Conservation (phyloP, 2,329 filamentous ascomycete species). For the Monilinia polystroma region DNA sequence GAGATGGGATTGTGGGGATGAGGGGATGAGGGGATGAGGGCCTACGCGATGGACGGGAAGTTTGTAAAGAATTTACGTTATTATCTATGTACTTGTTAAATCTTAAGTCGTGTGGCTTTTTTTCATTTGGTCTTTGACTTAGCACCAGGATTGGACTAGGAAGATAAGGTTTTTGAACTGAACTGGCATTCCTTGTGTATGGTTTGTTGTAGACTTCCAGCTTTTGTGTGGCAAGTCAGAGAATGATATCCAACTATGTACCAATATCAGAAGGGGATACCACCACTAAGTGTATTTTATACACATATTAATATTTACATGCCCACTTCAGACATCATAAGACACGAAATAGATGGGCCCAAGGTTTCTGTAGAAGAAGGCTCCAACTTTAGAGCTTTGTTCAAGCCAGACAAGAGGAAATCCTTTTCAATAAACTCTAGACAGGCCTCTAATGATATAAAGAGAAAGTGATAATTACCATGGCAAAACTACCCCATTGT, state of each 20-base stretch:
- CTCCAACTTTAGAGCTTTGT: constrained; percentile 26
- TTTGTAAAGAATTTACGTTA: background rate
- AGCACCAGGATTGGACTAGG: no score
- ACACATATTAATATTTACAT: background rate
- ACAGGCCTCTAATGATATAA: background rate
- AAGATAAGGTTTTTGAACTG: no score
- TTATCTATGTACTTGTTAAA: no score
- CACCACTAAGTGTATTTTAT: no score
- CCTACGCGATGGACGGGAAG: background rate
- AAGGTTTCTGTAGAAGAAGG: no score
- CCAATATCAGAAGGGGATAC: background rate
- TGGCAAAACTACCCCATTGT: background rate
- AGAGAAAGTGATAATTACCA: constrained; percentile 22
- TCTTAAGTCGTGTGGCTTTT: background rate
- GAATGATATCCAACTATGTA: no score
- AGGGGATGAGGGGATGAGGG: background rate
- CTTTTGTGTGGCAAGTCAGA: background rate
- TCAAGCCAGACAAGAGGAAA: constrained; percentile 30
- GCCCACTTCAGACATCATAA: background rate
- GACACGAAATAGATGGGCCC: no score
- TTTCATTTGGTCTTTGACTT: background rate
- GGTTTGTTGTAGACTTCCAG: background rate
- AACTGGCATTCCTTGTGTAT: no score
- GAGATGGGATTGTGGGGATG: background rate
- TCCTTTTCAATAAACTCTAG: background rate